Percentiles rank a stretch among this genome's conserved stretches.
Conservation (phyloP, 73 alveolate species). For the Symbiodinium pilosum region DNA sequence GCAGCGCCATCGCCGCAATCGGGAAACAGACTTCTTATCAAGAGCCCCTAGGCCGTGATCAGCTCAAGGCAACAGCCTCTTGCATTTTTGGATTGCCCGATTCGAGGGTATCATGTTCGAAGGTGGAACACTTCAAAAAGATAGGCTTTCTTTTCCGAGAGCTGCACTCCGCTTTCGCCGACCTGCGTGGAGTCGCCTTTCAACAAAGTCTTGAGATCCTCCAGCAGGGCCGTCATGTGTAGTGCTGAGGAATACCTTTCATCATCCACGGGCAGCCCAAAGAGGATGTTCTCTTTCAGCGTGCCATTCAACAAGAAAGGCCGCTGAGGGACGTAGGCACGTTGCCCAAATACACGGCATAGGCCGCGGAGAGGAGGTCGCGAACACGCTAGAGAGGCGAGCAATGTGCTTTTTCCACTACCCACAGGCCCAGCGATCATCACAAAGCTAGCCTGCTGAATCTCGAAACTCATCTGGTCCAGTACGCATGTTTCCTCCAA, state of each 20-base stretch:
- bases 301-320: constrained; percentile 54
- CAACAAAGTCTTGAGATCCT: constrained; percentile 43
- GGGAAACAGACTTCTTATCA: no score
- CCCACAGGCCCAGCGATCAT: constrained; percentile 87
- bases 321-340: constrained; percentile 68
- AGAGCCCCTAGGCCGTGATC: no score
- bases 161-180: constrained; percentile 66
- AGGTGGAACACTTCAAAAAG: no score
- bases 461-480: constrained; percentile 38
- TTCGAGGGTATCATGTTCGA: no score
- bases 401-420: constrained; percentile 72
- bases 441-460: constrained; percentile 58
- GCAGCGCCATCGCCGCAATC: no score
- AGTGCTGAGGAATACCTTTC: constrained; percentile 42
- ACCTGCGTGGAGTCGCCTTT: constrained; percentile 50
- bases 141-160: no score
- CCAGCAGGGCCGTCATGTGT: constrained; percentile 58
- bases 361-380: constrained; percentile 66
- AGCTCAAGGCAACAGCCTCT: no score
- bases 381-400: constrained; percentile 62
- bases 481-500: constrained; percentile 22
- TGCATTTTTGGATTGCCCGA: no score
- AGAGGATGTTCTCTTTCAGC: constrained; percentile 95
- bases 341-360: constrained; percentile 25
- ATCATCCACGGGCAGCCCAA: constrained; percentile 95